These are phyloP conservation scores for Henckelia pumila DNA, from an alignment of 257 asterid species.

Conservation along the genomic window DNA sequence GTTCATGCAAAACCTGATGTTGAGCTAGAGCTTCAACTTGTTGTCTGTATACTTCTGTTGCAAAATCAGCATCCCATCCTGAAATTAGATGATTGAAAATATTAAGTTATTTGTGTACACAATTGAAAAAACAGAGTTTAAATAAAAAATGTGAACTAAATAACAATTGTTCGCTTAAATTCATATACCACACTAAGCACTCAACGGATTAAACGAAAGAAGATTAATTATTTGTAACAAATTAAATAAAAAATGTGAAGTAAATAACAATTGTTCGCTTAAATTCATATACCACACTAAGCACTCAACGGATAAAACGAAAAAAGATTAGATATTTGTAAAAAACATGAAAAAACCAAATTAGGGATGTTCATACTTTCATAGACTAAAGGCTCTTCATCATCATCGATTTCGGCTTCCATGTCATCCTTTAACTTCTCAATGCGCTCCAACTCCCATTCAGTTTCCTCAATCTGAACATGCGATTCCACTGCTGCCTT, in stretches of 20 bases:
- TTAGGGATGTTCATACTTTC: conserved; percentile 67
- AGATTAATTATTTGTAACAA: not conserved
- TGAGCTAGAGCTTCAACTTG: conserved; percentile 90
- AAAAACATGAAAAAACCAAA: conserved; percentile 7
- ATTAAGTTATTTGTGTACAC: too few species aligned
- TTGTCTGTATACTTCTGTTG: conserved; percentile 89
- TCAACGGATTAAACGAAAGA: not conserved
- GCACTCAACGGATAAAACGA: not conserved
- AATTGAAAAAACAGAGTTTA: not conserved
- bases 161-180: not conserved
- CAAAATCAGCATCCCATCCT: conserved; percentile 99
- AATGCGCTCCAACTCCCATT: conserved; percentile 95
- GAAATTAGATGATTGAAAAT: not conserved
- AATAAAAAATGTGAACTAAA: not conserved
- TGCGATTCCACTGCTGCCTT: conserved; percentile 61
- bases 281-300: not conserved
- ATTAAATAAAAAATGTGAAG: not conserved
- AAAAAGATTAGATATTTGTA: not conserved
- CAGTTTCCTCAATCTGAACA: conserved; percentile 68
- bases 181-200: not conserved
- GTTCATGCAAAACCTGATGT: conserved; percentile 57
- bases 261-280: not conserved
- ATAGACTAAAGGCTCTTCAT: conserved; percentile 91
- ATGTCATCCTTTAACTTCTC: conserved; percentile 96
- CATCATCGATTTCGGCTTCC: conserved; percentile 99